Conservation (phyloP, 768 basidiomycete genomes). For the Panaeolus papilionaceus region DNA sequence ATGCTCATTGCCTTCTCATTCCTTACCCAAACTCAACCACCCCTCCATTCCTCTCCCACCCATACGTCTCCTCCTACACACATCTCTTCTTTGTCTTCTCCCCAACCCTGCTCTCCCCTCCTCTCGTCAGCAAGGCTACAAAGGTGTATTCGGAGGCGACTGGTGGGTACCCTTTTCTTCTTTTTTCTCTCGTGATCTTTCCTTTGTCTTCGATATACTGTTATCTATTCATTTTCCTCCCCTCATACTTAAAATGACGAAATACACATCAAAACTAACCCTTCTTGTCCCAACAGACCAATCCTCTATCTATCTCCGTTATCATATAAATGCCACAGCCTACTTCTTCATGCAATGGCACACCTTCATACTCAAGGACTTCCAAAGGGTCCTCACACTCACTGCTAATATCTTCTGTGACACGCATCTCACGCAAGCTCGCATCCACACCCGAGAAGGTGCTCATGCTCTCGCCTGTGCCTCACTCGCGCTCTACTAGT, state of each 20-base stretch:
- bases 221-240: too few species aligned
- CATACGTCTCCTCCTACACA: constrained; percentile 44
- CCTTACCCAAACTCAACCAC: too few species aligned
- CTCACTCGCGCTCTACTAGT: constrained; percentile 57
- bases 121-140: constrained; percentile 58
- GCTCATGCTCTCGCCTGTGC: constrained; percentile 67
- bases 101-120: constrained; percentile 13
- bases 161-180: constrained; percentile 44
- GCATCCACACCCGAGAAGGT: constrained; percentile 84
- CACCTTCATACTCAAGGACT: constrained; percentile 81
- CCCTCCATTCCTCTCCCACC: background rate
- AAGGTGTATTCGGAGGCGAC: constrained; percentile 85
- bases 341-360: constrained; percentile 83
- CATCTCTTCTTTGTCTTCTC: constrained; percentile 36
- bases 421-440: constrained; percentile 87
- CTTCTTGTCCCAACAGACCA: constrained; percentile 54
- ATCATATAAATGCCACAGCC: constrained; percentile 93
- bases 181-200: too few species aligned
- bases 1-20: too few species aligned
- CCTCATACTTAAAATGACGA: too few species aligned
- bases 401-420: constrained; percentile 78
- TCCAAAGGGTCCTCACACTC: constrained; percentile 79
- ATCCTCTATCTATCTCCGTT: constrained; percentile 83
- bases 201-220: too few species aligned
- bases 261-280: too few species aligned